A percentile compares a stretch with the other conserved stretches of the same genome.
Conservation (phyloP, 2,329 filamentous ascomycete species). For the Alternaria alternata region DNA sequence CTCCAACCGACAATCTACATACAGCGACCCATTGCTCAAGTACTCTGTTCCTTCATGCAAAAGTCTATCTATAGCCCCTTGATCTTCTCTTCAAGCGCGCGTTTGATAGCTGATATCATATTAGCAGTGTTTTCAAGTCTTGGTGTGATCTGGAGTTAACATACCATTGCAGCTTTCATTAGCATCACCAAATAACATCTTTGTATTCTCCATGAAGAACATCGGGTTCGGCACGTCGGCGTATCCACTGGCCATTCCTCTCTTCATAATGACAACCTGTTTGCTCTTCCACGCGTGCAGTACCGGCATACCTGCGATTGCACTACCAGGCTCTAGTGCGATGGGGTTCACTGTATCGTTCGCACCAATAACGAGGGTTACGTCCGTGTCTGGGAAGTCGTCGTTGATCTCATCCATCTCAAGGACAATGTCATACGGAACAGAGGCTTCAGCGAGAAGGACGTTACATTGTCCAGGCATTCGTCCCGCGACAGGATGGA, state of each 20-base stretch:
- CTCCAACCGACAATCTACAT: neutral
- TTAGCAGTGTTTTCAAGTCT: conserved; percentile 19
- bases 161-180: conserved; percentile 78
- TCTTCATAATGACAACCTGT: conserved; percentile 92
- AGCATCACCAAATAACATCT: conserved; percentile 92
- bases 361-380: conserved; percentile 88
- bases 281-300: conserved; percentile 94
- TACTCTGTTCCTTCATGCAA: neutral
- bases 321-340: conserved; percentile 80
- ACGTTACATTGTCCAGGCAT: conserved; percentile 97
- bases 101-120: conserved; percentile 44
- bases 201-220: conserved; percentile 89
- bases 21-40: neutral
- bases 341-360: conserved; percentile 95
- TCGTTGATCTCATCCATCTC: conserved; percentile 98
- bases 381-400: conserved; percentile 84
- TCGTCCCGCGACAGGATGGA: conserved; percentile 87
- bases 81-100: conserved; percentile 47
- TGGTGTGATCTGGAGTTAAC: conserved; percentile 2
- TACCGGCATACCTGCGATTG: conserved; percentile 92
- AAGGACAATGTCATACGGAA: conserved; percentile 89
- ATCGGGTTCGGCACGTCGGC: conserved; percentile 92
- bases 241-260: conserved; percentile 87
- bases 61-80: conserved; percentile 31
- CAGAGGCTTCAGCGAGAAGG: conserved; percentile 83